These are phyloP conservation scores for Clarireedia homoeocarpa DNA, from an alignment of 2,329 filamentous ascomycete species.

Conservation along the genomic window DNA sequence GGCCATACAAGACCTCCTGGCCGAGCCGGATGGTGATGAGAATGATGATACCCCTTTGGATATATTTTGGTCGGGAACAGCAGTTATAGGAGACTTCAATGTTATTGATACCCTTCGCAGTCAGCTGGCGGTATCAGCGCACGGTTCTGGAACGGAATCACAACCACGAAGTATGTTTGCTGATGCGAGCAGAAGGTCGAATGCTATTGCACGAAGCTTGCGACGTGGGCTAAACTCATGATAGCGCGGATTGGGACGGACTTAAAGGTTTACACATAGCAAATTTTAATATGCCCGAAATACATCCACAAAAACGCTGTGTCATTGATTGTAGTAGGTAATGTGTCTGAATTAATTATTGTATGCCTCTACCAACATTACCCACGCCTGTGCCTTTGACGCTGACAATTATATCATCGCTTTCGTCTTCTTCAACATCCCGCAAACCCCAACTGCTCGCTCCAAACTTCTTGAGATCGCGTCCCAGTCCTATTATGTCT, in stretches of 20 bases:
- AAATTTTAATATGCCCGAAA: neutral
- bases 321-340: neutral
- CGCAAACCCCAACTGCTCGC: conserved; percentile 85
- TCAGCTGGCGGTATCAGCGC: conserved; percentile 27
- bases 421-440: conserved; percentile 57
- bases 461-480: conserved; percentile 84
- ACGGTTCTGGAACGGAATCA: conserved; percentile 19
- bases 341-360: conserved; percentile 32
- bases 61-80: conserved; percentile 28
- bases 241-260: neutral
- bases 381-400: conserved; percentile 91
- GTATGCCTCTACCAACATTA: conserved; percentile 86
- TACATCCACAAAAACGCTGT: neutral
- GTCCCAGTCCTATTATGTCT: conserved; percentile 68
- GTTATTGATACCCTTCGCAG: conserved; percentile 26
- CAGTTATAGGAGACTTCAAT: conserved; percentile 28
- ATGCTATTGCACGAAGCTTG: conserved; percentile 20
- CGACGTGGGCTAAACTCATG: conserved; percentile 20
- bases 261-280: neutral
- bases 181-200: conserved; percentile 24
- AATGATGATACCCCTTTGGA: conserved; percentile 24
- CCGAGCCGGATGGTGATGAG: conserved; percentile 16
- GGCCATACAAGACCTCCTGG: conserved; percentile 14
- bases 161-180: conserved; percentile 25
- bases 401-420: conserved; percentile 70